phyloP scores from a whole-genome alignment of 441 rosid species.

The Viola pubescens region DNA sequence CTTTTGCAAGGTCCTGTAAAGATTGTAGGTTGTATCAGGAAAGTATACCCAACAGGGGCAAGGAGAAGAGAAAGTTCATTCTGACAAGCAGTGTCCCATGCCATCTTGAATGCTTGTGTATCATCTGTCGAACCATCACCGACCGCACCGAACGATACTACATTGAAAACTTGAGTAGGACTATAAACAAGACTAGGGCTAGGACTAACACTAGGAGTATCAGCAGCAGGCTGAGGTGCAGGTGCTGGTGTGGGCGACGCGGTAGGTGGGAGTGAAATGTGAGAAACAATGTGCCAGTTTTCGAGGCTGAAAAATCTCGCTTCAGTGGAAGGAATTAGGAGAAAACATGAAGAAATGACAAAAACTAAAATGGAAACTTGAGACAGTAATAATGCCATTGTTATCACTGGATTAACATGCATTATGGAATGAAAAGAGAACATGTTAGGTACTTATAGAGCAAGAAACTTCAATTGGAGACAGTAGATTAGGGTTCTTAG shows the following conservation, averaged over 20 bases:
- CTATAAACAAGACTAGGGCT: slow-evolving; percentile 13
- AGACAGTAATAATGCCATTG: slow-evolving; percentile 15
- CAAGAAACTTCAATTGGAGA: not conserved
- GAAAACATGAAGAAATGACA: not conserved
- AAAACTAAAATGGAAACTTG: slow-evolving; percentile 7
- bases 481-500: slow-evolving; percentile 14
- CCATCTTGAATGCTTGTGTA: slow-evolving; percentile 38
- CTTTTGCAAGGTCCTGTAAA: slow-evolving; percentile 40
- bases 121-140: slow-evolving; percentile 39
- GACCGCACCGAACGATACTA: slow-evolving; percentile 31
- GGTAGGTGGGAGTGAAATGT: slow-evolving; percentile 21
- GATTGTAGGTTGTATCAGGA: slow-evolving; percentile 33
- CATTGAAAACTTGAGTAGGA: slow-evolving; percentile 17
- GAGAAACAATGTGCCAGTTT: slow-evolving; percentile 8
- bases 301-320: slow-evolving; percentile 7
- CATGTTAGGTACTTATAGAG: slow-evolving; percentile 18
- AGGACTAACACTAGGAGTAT: slow-evolving; percentile 7
- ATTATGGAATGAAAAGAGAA: not conserved
- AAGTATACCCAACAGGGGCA: slow-evolving; percentile 29
- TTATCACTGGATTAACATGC: not conserved
- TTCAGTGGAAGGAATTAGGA: slow-evolving; percentile 6
- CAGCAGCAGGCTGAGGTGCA: slow-evolving; percentile 16
- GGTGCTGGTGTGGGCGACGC: not conserved
- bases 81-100: slow-evolving; percentile 38
- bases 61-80: slow-evolving; percentile 16